Evolutionary conservation across 768 basidiomycete genomes (phyloP).

Genomic region (Russula sp.): DNA sequence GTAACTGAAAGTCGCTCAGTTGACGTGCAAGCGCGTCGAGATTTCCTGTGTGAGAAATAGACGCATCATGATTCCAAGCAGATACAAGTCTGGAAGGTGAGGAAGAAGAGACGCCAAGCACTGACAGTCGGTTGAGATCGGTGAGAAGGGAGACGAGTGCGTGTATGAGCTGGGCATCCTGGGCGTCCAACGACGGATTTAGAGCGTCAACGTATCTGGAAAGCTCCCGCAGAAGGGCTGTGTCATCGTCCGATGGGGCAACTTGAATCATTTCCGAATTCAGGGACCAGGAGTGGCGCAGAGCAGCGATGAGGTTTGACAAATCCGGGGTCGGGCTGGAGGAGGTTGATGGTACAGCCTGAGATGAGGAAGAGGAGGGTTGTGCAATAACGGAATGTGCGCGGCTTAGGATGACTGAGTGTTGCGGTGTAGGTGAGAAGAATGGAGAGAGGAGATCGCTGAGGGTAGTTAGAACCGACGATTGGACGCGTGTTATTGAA

Average conservation of each 20-base stretch:
- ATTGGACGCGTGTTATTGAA: constrained; percentile 67
- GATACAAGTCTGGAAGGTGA: constrained; percentile 24
- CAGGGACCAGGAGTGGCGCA: constrained; percentile 41
- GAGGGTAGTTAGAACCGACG: constrained; percentile 66
- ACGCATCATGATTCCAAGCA: neutral
- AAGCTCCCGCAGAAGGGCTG: constrained; percentile 54
- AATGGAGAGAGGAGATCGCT: constrained; percentile 53
- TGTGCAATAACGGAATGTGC: constrained; percentile 49
- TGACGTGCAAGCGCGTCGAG: constrained; percentile 18
- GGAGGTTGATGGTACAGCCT: constrained; percentile 26
- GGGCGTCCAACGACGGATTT: constrained; percentile 35
- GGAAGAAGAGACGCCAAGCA: constrained; percentile 19
- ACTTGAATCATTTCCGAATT: constrained; percentile 43
- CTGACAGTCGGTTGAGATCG: constrained; percentile 58
- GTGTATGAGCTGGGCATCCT: constrained; percentile 56
- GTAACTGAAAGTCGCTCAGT: constrained; percentile 19
- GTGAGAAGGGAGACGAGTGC: constrained; percentile 62
- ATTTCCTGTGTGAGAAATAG: constrained; percentile 26
- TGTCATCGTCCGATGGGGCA: constrained; percentile 34
- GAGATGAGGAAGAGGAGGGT: constrained; percentile 27
- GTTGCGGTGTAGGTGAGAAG: constrained; percentile 29
- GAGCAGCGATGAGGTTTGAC: constrained; percentile 34
- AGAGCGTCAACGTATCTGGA: constrained; percentile 44
- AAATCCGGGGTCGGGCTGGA: constrained; percentile 38
- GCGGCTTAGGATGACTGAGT: constrained; percentile 51